These are phyloP conservation scores for Fusarium sp. DNA, from an alignment of 2,329 filamentous ascomycete species.

Conservation along the genomic window DNA sequence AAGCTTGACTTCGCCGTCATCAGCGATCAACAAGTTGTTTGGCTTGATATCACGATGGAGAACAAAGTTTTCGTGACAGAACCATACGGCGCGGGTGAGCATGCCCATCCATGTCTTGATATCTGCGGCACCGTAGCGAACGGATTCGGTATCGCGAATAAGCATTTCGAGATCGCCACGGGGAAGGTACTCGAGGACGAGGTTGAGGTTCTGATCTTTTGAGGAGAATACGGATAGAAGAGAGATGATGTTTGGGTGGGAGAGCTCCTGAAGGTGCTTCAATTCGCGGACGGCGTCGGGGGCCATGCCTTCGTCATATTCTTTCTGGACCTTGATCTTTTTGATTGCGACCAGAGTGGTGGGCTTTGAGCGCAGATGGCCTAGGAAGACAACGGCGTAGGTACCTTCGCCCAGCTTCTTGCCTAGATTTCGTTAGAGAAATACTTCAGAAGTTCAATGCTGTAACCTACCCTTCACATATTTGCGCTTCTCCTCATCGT, in stretches of 20 bases:
- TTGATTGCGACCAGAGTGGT: constrained; percentile 87
- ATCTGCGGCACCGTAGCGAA: constrained; percentile 87
- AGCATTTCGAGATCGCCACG: constrained; percentile 96
- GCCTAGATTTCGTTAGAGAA: constrained; percentile 61
- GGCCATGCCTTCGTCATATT: constrained; percentile 90
- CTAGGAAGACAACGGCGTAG: constrained; percentile 95
- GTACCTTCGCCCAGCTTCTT: constrained; percentile 96
- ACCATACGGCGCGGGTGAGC: constrained; percentile 93
- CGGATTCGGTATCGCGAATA: constrained; percentile 82
- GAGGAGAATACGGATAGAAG: constrained; percentile 94
- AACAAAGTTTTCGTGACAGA: constrained; percentile 94
- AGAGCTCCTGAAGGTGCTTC: constrained; percentile 93
- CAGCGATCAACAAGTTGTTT: constrained; percentile 95
- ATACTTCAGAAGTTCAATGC: too few species aligned
- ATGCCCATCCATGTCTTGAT: constrained; percentile 99
- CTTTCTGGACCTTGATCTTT: constrained; percentile 88
- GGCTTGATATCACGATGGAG: constrained; percentile 99
- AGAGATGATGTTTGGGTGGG: constrained; percentile 94
- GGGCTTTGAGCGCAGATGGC: constrained; percentile 80
- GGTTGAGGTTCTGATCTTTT: constrained; percentile 95
- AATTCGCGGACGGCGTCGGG: constrained; percentile 97
- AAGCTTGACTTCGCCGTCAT: constrained; percentile 92
- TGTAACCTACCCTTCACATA: constrained; percentile 80
- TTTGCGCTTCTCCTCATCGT: constrained; percentile 84
- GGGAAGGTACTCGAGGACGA: constrained; percentile 93